Base-by-base conservation (phyloP, 2,329 filamentous ascomycete genomes). In the Sporothrix schenckii region DNA sequence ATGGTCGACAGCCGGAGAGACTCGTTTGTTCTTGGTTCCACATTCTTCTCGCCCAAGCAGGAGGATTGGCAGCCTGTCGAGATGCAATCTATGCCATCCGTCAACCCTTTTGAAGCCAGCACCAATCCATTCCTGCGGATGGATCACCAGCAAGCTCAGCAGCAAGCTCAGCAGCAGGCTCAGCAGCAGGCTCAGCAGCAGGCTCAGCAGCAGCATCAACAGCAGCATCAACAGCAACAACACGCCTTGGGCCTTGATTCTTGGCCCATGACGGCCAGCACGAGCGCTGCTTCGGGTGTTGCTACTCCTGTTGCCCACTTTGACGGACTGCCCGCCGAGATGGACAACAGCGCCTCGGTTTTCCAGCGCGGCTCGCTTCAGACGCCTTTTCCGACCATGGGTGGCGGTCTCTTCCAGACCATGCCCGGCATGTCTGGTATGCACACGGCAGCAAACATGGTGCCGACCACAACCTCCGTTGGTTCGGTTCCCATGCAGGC, bases 261-360 rank as follows among this genome's bases (percentile, higher is more conserved):
- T 73, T 94, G 91, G 91, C 83, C 88, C 66, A 85, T 89, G 78
- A 72, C 68, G 4, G 69, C 71, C 3, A 72, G 71, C 68, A 73
- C 71, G n/a, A 74, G 72, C 52, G 85, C 88, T 75, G 85, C 83
- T 75, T 91, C 91, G 34, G 91, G 88, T 68, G 87, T 92, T 73
- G 90, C 88, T 79, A 94, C 92, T 7, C 91, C 91, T 19, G 88
- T 93, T 72, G 89, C 88, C 72, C 83, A 88, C 68, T 91, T 92
- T 76, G 90, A 92, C 76, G 86, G 88, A 65, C 80, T 88, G 47
- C 81, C 85, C 52, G 77, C 83, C 60, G 86, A 87, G 27, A 89
- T 86, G 76, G 86, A 89, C 73, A 75, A 75, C 74, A 78, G 82
- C 75, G 79, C 82, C 74, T 77, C 82, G 52, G 81, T 88, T 75